Evolutionary conservation across 345 rosid genomes (phyloP), one percentile per base, ranked within the genome.

Genomic region (Acer yangbiense): DNA sequence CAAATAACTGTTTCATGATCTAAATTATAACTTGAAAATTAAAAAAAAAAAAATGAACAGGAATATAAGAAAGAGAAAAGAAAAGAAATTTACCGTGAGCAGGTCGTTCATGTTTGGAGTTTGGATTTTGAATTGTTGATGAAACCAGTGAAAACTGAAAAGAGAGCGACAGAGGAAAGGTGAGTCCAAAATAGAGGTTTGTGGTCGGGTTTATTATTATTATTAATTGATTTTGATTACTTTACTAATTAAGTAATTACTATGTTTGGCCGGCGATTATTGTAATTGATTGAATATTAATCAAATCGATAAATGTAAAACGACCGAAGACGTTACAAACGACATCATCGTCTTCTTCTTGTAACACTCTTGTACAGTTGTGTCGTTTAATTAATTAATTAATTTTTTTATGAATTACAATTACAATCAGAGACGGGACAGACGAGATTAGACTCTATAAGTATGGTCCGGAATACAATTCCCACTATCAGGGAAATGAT

Each of bases 91-190:
- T 75, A 87, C 87, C 85, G 84, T 75, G 65, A 87, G 86, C 70
- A 87, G 71, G 76, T 87, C 88, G 83, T 87, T 87, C 90, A 87
- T 87, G 68, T 54, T 83, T 69, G 69, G 62, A 43, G 8, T 43
- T 43, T 43, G 13, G 46, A 58, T 1, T 17, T 58, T 58, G 63
- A 43, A 43, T 43, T 9, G 27, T 29, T 75, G 60, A 54, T 32
- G 65, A 63, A 65, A 69, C 7, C 65, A 75, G 3, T 17, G 67
- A 58, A 27, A 44, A 64, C 10, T 17, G 68, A 58, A 27, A 44
- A 64, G 16, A 52, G 65, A 72, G 48, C 12, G 57, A 76, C 39
- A 67, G 65, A 67, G 11, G 23, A 52, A 48, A 55, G 76, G 76
- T 20, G 20, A 48, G 77, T 74, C 70, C 70, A 48, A 74, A 74